Conservation (phyloP, 192 early-diverging fungal genomes). For the Backusella psychrophila region DNA sequence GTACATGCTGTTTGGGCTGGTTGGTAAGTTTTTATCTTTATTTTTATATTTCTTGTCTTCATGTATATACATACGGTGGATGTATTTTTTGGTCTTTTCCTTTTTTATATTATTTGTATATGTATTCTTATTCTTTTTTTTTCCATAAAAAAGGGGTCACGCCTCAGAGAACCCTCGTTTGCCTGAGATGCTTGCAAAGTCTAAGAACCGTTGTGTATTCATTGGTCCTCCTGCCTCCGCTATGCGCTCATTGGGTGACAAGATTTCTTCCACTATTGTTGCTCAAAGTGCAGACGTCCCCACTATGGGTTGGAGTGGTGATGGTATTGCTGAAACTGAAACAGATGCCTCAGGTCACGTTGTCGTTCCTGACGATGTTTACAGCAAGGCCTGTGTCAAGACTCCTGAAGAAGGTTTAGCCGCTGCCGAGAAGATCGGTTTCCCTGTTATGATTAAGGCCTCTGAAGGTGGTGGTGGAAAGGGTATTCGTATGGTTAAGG, state of each 20-base stretch:
- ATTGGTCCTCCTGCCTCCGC: conserved; percentile 96
- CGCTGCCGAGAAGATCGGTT: conserved; percentile 88
- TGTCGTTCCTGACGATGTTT: conserved; percentile 78
- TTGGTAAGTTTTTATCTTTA: conserved; percentile 53
- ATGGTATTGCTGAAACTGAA: conserved; percentile 73
- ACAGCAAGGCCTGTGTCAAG: conserved; percentile 79
- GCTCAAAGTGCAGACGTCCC: conserved; percentile 97
- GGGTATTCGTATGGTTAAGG: conserved; percentile 94
- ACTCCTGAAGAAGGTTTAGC: conserved; percentile 82
- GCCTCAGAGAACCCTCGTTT: conserved; percentile 97
- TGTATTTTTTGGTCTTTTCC: not conserved
- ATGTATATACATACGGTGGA: not conserved
- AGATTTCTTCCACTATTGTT: conserved; percentile 99
- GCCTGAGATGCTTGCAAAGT: conserved; percentile 84
- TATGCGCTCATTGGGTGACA: conserved; percentile 99
- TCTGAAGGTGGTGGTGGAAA: conserved; percentile 99
- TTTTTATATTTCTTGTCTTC: not conserved
- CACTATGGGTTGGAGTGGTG: conserved; percentile 94
- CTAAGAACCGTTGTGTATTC: conserved; percentile 84
- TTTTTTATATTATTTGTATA: not conserved
- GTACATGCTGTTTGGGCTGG: conserved; percentile 98
- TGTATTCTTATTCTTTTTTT: conserved; percentile 1
- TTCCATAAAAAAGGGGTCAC: conserved; percentile 69
- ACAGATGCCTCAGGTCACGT: conserved; percentile 72
- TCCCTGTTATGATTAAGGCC: conserved; percentile 99